Base-by-base conservation (phyloP, 2,329 filamentous ascomycete species). In the Alternaria hordeiaustralica region DNA sequence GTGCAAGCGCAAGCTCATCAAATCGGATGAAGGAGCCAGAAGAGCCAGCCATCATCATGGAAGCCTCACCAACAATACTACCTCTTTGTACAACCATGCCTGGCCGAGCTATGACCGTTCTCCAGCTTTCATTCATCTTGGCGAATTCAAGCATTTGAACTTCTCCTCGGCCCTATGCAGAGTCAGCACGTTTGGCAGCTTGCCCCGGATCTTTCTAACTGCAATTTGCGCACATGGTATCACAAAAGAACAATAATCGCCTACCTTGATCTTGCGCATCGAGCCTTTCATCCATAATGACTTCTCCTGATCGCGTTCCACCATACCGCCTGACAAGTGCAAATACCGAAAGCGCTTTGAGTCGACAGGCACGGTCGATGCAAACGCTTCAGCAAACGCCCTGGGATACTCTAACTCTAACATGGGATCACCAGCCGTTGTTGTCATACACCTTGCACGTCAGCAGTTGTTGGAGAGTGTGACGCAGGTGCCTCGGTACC, bases 401-500 rank as follows among this genome's bases (percentile, higher is more conserved):
- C 47, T 66, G 10, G 64, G 64, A 58, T 68, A 66, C 3, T 67
- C 47, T 5, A 67, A 41, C 20, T 70, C 64, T 28, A 70, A 59
- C 18, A 63, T 21, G 11, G 63, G 49, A 59, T 69, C 58, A 23
- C 55, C 60, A 23, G 56, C 64, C n/a, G 66, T 65, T 11, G 64
- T 70, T 33, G 61, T 69, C 70, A 69, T 70, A 58, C 64, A 67
- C 63, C 62, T 71, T 58, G 26, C 10, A 33, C 25, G 56, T 70
- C 57, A 69, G 61, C 56, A 36, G 43, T 56, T 49, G 28, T 36
- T 23, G 18, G 44, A 44, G 23, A 20, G 18, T 46, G 44, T 12
- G n/a, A 51, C 44, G n/a, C 30, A 13, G 33, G 13, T 26, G n/a
- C 36, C 23, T 41, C 46, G 23, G n/a, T 68, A 69, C 61, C 63